phyloP scores from a whole-genome alignment of 164 flowering plant species.

The Nelumbo lutea region DNA sequence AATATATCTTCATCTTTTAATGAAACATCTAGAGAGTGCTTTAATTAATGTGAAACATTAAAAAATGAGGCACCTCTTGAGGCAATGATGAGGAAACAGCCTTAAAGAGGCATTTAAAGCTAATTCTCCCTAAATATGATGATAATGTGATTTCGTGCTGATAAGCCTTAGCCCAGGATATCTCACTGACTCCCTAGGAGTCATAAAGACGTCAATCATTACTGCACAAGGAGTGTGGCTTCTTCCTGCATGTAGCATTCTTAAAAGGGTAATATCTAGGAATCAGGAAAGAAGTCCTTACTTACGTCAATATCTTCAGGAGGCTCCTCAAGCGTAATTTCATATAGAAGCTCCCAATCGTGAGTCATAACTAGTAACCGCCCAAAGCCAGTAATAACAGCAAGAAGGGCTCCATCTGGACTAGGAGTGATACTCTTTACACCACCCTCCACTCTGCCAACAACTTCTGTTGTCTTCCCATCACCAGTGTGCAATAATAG shows the following conservation, averaged over 20 bases:
- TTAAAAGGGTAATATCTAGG: background rate
- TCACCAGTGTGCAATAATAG: conserved; percentile 56
- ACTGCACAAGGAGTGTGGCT: background rate
- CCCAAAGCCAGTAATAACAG: conserved; percentile 64
- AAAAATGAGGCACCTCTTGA: no score
- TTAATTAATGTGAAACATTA: no score
- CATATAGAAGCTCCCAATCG: conserved; percentile 93
- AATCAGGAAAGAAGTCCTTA: conserved; percentile 42
- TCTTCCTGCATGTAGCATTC: no score
- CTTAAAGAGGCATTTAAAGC: no score
- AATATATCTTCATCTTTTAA: no score
- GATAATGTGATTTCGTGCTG: no score
- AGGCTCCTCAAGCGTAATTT: conserved; percentile 51
- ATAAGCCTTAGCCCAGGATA: no score
- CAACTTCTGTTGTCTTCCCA: conserved; percentile 54
- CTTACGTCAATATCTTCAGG: conserved; percentile 57
- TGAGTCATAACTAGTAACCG: conserved; percentile 84
- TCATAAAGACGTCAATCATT: background rate
- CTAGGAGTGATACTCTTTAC: conserved; percentile 75
- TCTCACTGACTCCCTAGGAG: no score
- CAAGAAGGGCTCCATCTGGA: conserved; percentile 95
- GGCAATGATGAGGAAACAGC: no score
- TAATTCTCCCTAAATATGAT: no score
- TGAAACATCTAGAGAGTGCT: no score
- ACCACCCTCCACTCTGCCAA: conserved; percentile 93